Evolutionary conservation across 2,329 filamentous ascomycete species (phyloP).

Genomic region (Fusarium sp.): DNA sequence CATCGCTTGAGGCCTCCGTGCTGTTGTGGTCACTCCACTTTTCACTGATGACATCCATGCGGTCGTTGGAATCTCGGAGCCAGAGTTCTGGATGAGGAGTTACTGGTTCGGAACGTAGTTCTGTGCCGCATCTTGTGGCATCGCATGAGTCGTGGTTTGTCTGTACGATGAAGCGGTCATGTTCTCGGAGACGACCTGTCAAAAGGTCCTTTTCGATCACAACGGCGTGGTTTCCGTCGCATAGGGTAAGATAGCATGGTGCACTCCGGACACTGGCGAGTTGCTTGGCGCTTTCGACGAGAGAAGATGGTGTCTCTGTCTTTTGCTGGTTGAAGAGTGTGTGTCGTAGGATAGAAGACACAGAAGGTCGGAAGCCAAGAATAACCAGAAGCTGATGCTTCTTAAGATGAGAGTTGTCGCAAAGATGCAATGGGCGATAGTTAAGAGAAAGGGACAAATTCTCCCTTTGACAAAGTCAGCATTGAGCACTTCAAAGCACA

Average conservation of each 20-base stretch:
- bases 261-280: background rate
- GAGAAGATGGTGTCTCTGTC: background rate
- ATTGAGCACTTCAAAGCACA: no score
- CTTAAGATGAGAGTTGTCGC: slow-evolving; percentile 5
- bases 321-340: background rate
- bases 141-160: slow-evolving; percentile 65
- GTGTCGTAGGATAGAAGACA: slow-evolving; percentile 12
- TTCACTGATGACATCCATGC: slow-evolving; percentile 14
- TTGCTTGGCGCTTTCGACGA: background rate
- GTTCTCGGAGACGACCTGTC: slow-evolving; percentile 56
- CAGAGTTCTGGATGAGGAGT: slow-evolving; percentile 13
- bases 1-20: background rate
- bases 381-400: slow-evolving; percentile 13
- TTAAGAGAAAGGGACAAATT: slow-evolving; percentile 15
- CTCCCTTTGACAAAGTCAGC: background rate
- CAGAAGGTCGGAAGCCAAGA: slow-evolving; percentile 13
- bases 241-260: slow-evolving; percentile 18
- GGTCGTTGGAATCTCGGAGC: slow-evolving; percentile 15
- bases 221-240: slow-evolving; percentile 9
- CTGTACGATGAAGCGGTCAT: slow-evolving; percentile 62
- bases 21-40: slow-evolving; percentile 13
- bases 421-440: slow-evolving; percentile 15
- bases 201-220: slow-evolving; percentile 21
- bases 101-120: background rate
- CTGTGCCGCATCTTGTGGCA: background rate